phyloP scores from a whole-genome alignment of 352 stramenopile species.

The Pythium diclinum region DNA sequence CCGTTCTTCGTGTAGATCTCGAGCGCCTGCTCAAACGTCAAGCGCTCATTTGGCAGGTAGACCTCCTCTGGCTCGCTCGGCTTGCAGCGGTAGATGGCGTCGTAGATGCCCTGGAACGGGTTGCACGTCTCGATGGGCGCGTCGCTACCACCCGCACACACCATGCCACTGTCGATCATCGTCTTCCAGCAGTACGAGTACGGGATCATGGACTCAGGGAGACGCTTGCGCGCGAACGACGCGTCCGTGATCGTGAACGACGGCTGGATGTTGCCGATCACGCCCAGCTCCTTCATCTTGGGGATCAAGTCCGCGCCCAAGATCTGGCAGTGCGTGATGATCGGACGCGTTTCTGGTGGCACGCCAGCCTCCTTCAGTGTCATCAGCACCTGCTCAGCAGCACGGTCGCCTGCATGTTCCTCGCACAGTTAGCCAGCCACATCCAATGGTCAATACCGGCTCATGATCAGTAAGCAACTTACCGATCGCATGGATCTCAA shows the following conservation, averaged over 20 bases:
- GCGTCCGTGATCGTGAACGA: conserved; percentile 88
- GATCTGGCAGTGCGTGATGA: conserved; percentile 91
- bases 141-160: conserved; percentile 81
- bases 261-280: conserved; percentile 87
- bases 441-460: neutral
- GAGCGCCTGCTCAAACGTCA: conserved; percentile 77
- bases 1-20: conserved; percentile 80
- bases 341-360: conserved; percentile 47
- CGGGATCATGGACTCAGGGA: conserved; percentile 49
- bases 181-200: conserved; percentile 88
- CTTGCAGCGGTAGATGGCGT: conserved; percentile 77
- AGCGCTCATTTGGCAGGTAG: conserved; percentile 57
- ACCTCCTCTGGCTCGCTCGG: conserved; percentile 42
- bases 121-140: conserved; percentile 86
- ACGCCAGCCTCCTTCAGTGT: conserved; percentile 59
- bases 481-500: conserved; percentile 91
- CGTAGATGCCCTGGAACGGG: conserved; percentile 87
- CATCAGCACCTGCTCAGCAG: conserved; percentile 68
- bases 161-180: conserved; percentile 66
- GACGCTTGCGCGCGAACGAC: conserved; percentile 70
- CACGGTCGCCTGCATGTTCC: conserved; percentile 46
- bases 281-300: conserved; percentile 66
- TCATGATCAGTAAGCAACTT: conserved; percentile 13
- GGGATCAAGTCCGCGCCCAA: conserved; percentile 65
- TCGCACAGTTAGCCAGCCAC: neutral